Base-by-base conservation (phyloP, 371 early-diverging fungal species). In the Mucor velutinosus region DNA sequence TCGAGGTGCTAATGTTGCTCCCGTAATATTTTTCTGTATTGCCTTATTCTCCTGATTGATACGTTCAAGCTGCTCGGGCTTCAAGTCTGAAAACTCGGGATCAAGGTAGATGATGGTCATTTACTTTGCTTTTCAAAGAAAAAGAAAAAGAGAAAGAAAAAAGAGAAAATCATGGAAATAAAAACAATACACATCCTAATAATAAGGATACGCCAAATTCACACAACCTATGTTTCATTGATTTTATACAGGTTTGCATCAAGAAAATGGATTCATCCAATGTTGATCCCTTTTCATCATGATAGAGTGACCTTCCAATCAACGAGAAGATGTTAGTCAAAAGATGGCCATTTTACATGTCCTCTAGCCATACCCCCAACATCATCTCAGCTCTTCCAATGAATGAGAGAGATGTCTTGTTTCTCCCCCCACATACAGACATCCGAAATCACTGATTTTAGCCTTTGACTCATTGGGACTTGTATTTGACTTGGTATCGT, bases 1-100 rank as follows among this genome's bases (percentile, higher is more conserved):
- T 35, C 92, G 74, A 0, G 94, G 90, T 30, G 70, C 60, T 17
- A 80, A 19, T n/a, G 32, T 15, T 15, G 35, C 23, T 7, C 27
- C 43, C 0, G 60, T 3, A 23, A 41, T 1, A 29, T 27, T 7
- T 4, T 23, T 5, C 5, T 1, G 32, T 1, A 19, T 0, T 1
- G 19, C 0, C 17, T 47, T 27, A 8, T 61, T 29, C n/a, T 30
- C 27, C 8, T n/a, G 27, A 29, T 60, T 27, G 23, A 43, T 23
- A 27, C 10, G 27, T 4, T 33, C 41, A 33, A 41, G 3, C 41
- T 60, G 39, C 23, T 60, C 60, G 27, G 43, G 60, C 0, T 3
- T 37, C 21, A 60, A 25, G 17, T n/a, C 60, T 60, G 7, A 11
- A 60, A 60, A 60, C 41, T 37, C 41, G 29, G 60, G 41, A 17